These are phyloP conservation scores for Alternaria solani DNA, from an alignment of 2,329 filamentous ascomycete species.

Conservation along the genomic window DNA sequence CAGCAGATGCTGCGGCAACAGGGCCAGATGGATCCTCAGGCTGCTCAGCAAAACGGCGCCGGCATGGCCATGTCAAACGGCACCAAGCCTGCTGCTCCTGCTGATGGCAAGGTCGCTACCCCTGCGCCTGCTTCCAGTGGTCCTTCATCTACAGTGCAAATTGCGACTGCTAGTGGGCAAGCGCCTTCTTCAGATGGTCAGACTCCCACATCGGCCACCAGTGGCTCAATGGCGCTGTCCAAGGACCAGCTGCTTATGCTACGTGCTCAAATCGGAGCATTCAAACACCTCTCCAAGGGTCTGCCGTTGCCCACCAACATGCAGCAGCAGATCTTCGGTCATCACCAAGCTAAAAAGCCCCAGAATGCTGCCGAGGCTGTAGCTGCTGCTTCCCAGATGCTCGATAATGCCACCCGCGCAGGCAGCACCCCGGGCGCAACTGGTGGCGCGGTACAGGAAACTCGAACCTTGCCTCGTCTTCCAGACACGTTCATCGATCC, in stretches of 20 bases:
- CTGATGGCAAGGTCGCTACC: slow-evolving; percentile 34
- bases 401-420: slow-evolving; percentile 60
- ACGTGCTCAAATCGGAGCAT: slow-evolving; percentile 87
- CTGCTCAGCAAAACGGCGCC: slow-evolving; percentile 60
- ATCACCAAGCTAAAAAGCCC: slow-evolving; percentile 67
- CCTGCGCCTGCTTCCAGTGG: slow-evolving; percentile 32
- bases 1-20: slow-evolving; percentile 66
- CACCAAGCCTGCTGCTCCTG: slow-evolving; percentile 42
- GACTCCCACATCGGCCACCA: slow-evolving; percentile 43
- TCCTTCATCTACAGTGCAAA: slow-evolving; percentile 34
- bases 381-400: slow-evolving; percentile 57
- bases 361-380: slow-evolving; percentile 51
- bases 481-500: slow-evolving; percentile 63
- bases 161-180: slow-evolving; percentile 36
- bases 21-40: slow-evolving; percentile 57
- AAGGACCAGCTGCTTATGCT: slow-evolving; percentile 80
- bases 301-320: slow-evolving; percentile 78
- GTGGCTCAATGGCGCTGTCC: slow-evolving; percentile 34
- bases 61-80: slow-evolving; percentile 56
- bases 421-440: slow-evolving; percentile 47
- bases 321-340: slow-evolving; percentile 83
- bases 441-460: slow-evolving; percentile 47
- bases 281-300: slow-evolving; percentile 89
- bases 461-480: slow-evolving; percentile 46
- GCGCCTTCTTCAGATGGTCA: slow-evolving; percentile 51